phyloP scores from a whole-genome alignment of 805 yeast species.

The Yarrowia phangngaensis region DNA sequence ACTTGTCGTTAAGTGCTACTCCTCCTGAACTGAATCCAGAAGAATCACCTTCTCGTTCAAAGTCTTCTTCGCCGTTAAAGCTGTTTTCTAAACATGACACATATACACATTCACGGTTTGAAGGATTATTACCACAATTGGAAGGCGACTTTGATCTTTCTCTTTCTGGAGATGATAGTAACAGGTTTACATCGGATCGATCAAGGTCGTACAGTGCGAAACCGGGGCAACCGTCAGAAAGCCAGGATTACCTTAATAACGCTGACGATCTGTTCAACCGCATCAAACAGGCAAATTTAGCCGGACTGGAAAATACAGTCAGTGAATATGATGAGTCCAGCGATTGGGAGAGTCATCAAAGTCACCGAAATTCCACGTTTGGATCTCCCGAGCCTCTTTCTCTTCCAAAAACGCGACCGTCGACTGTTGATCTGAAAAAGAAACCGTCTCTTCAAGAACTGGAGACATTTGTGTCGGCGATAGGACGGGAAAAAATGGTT shows the following conservation, averaged over 20 bases:
- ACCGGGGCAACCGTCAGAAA: constrained; percentile 17
- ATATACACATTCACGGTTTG: constrained; percentile 33
- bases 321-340: constrained; percentile 21
- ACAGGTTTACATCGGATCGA: constrained; percentile 7
- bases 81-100: constrained; percentile 35
- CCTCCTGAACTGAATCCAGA: constrained; percentile 4
- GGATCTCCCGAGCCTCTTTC: not conserved
- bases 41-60: constrained; percentile 9
- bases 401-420: constrained; percentile 2
- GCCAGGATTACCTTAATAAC: constrained; percentile 33
- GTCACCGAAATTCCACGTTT: too few relatives aligned
- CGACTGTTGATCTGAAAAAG: not conserved
- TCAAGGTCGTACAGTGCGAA: constrained; percentile 1
- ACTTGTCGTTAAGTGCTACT: not conserved
- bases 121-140: constrained; percentile 33
- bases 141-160: constrained; percentile 13
- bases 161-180: constrained; percentile 22
- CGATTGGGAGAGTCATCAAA: constrained; percentile 13
- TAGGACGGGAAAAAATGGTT: constrained; percentile 10
- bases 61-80: constrained; percentile 31
- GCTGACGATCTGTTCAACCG: constrained; percentile 35
- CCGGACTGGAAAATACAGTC: constrained; percentile 1
- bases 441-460: constrained; percentile 9
- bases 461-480: constrained; percentile 1
- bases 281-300: constrained; percentile 22